Percentiles rank a stretch among this genome's conserved stretches.
Evolutionary conservation across 169 alveolate genomes (phyloP).

Genomic region (Haemoproteus tartakovskyi): DNA sequence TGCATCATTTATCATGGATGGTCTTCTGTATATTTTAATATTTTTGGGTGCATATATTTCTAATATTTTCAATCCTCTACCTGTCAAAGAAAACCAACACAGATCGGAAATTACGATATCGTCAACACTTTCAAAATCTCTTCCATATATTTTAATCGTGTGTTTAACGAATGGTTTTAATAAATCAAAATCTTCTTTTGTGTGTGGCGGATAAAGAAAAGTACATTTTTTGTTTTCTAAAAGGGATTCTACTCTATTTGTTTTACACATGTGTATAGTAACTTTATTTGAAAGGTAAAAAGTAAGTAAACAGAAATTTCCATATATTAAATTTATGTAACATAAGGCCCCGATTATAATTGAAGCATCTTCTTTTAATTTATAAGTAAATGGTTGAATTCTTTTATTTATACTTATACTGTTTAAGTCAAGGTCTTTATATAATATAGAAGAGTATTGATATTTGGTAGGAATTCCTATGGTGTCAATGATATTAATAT

Average conservation of each 20-base stretch:
- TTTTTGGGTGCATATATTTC: slow-evolving; percentile 80
- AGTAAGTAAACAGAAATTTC: slow-evolving; percentile 54
- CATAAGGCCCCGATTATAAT: slow-evolving; percentile 76
- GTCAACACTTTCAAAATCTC: slow-evolving; percentile 68
- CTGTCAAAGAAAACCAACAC: slow-evolving; percentile 81
- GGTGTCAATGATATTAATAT: slow-evolving; percentile 82
- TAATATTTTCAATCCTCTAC: slow-evolving; percentile 75
- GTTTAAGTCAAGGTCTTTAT: slow-evolving; percentile 69
- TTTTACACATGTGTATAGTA: slow-evolving; percentile 72
- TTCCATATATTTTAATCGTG: slow-evolving; percentile 18
- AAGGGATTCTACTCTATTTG: slow-evolving; percentile 62
- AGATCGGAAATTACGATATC: slow-evolving; percentile 81
- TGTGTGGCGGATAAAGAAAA: slow-evolving; percentile 71
- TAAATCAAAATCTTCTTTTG: slow-evolving; percentile 29
- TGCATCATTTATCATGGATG: slow-evolving; percentile 67
- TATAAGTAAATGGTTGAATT: slow-evolving; percentile 72
- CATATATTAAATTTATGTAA: slow-evolving; percentile 69
- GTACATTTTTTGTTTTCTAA: slow-evolving; percentile 70
- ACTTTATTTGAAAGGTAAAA: slow-evolving; percentile 70
- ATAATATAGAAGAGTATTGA: slow-evolving; percentile 71
- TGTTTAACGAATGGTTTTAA: slow-evolving; percentile 66
- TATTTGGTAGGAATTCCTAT: slow-evolving; percentile 82
- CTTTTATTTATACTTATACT: slow-evolving; percentile 68
- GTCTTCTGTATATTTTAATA: slow-evolving; percentile 76
- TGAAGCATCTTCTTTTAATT: slow-evolving; percentile 73